Base-by-base conservation (phyloP, 1,284 basidiomycete genomes). In the Mycena sp. region DNA sequence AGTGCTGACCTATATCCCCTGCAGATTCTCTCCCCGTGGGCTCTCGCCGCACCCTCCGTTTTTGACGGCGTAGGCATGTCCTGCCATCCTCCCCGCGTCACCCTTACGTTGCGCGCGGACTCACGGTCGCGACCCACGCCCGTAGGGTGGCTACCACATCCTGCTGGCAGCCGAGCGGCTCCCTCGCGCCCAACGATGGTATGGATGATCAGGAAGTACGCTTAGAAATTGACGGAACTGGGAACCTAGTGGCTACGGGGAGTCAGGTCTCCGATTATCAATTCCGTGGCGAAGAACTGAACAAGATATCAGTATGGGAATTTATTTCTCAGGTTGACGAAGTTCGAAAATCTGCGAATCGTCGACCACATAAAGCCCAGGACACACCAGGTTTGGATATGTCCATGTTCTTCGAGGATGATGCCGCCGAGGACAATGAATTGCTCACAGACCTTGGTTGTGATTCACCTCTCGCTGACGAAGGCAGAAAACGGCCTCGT, bases 281-380 rank as follows among this genome's bases (percentile, higher is more conserved):
- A 1, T 55, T 40, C 0, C 43, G 65, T 23, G 64, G 60, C 7
- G 2, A 17, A 1, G 25, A 23, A 7, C 48, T 73, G 10, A 48
- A 64, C 2, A 26, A 62, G 10, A 4, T 76, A 17, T 70, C 40
- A 48, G 17, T 79, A 2, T 79, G 76, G 76, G 76, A 79, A 38
- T 77, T 71, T 61, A 55, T 72, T n/a, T n/a, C n/a, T n/a, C n/a
- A n/a, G n/a, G n/a, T n/a, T n/a, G n/a, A n/a, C n/a, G n/a, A n/a
- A n/a, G 40, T 68, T 40, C 4, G 23, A 16, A 52, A 61, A 25
- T 32, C 51, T 17, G n/a, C 25, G 16, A 54, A 59, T 17, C 26
- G 25, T 12, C 25, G 51, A 7, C 30, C 43, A 48, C 43, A 61
- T 5, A 37, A 53, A 30, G 16, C n/a, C n/a, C n/a, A 46, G 23